phyloP scores from a whole-genome alignment of 139 green algal species.

The Asterochloris erici region DNA sequence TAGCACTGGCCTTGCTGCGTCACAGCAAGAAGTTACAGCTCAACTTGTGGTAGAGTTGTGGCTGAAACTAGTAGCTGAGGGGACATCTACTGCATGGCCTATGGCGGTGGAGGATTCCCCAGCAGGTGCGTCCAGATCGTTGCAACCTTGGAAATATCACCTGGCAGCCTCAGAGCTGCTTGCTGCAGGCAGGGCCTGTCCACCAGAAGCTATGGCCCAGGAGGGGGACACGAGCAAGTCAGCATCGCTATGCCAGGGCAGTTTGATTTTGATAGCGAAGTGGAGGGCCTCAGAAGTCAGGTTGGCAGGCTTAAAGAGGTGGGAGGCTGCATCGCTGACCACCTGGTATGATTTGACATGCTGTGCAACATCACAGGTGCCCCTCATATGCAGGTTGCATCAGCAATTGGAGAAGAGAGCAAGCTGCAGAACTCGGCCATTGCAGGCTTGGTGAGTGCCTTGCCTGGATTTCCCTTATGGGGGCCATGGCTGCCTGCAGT shows the following conservation, averaged over 20 bases:
- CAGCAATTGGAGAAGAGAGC: constrained; percentile 35
- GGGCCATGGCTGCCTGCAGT: background rate
- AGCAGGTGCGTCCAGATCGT: too few relatives aligned
- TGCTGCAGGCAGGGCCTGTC: constrained; percentile 12
- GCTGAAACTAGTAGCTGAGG: too few relatives aligned
- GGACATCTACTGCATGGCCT: too few relatives aligned
- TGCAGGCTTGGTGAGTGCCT: constrained; percentile 18
- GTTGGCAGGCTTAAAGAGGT: constrained; percentile 40
- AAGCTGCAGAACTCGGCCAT: constrained; percentile 18
- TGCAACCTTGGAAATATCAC: too few relatives aligned
- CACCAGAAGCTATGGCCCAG: constrained; percentile 1
- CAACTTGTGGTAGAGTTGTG: too few relatives aligned
- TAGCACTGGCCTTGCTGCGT: too few relatives aligned
- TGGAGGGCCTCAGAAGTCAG: constrained; percentile 33
- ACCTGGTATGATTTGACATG: background rate
- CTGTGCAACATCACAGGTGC: background rate
- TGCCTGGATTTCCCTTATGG: too few relatives aligned
- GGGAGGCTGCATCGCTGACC: background rate
- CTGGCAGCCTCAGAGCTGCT: background rate
- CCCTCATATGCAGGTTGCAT: constrained; percentile 2
- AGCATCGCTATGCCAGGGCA: constrained; percentile 18
- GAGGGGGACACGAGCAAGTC: constrained; percentile 11
- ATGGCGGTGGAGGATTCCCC: too few relatives aligned
- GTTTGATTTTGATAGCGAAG: constrained; percentile 38
- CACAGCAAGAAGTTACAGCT: too few relatives aligned